phyloP scores from a whole-genome alignment of 345 rosid genomes.

The Angophora floribunda region DNA sequence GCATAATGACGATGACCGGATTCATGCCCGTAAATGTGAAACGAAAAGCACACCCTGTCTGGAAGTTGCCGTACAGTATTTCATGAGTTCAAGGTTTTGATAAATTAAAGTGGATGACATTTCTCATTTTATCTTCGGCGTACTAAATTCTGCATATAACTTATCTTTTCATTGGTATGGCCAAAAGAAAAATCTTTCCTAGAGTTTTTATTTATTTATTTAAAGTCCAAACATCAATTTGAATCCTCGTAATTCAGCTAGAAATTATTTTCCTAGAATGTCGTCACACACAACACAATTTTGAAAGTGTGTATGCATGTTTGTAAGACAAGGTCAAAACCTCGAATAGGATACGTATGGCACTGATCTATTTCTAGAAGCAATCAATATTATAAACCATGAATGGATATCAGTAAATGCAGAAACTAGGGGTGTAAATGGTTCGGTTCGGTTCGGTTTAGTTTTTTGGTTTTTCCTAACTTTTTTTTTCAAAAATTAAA shows the following conservation, averaged over 20 bases:
- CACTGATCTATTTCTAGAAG: not conserved
- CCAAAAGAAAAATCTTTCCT: not conserved
- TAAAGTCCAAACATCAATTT: not conserved
- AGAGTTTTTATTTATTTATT: not conserved
- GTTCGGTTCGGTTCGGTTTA: no score
- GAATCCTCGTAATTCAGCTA: not conserved
- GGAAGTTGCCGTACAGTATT: not conserved
- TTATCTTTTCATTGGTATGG: not conserved
- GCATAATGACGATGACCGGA: not conserved
- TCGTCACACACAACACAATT: not conserved
- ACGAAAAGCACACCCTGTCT: not conserved
- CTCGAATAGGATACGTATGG: not conserved
- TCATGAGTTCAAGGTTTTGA: not conserved
- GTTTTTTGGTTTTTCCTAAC: no score
- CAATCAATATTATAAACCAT: not conserved
- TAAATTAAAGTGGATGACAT: not conserved
- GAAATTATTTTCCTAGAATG: not conserved
- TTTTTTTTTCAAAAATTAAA: no score
- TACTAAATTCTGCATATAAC: not conserved
- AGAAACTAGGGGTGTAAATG: no score
- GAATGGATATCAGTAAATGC: not conserved
- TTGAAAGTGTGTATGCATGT: not conserved
- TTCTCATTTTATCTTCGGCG: not conserved
- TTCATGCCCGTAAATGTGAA: not conserved
- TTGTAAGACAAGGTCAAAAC: not conserved